These are phyloP conservation scores for Pyrenula massariospora DNA, from an alignment of 495 filamentous ascomycete genomes.

Conservation along the genomic window DNA sequence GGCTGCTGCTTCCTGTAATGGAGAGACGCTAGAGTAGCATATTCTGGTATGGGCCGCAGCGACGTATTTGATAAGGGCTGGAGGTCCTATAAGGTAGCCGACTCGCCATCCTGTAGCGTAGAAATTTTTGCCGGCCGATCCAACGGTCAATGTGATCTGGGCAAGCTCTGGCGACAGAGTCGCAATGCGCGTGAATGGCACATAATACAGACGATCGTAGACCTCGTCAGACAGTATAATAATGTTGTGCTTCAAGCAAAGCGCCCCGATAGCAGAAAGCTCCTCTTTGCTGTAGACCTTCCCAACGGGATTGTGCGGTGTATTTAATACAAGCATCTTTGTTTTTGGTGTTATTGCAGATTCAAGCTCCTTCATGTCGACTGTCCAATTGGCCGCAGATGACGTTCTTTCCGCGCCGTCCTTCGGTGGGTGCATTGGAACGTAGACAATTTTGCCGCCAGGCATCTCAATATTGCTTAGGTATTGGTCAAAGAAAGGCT, in stretches of 20 bases:
- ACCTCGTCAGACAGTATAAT: constrained; percentile 94
- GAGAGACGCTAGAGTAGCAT: constrained; percentile 88
- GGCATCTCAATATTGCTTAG: constrained; percentile 97
- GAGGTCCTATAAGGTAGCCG: constrained; percentile 84
- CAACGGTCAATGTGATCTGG: constrained; percentile 80
- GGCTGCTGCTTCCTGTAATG: constrained; percentile 91
- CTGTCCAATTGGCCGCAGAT: constrained; percentile 75
- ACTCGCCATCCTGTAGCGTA: constrained; percentile 97
- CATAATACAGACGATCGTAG: constrained; percentile 91
- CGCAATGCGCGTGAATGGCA: constrained; percentile 83
- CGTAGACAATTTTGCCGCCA: constrained; percentile 86
- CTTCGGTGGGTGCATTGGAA: constrained; percentile 82
- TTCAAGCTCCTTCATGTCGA: constrained; percentile 78
- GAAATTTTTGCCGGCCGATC: constrained; percentile 94
- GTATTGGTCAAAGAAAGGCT: constrained; percentile 99
- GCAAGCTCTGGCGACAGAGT: constrained; percentile 82
- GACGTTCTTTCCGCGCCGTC: constrained; percentile 69
- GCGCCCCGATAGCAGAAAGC: constrained; percentile 70
- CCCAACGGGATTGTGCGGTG: constrained; percentile 90
- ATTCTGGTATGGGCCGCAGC: constrained; percentile 88
- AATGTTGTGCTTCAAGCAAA: constrained; percentile 89
- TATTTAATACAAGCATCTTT: constrained; percentile 86
- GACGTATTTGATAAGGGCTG: constrained; percentile 84
- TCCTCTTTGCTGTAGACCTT: constrained; percentile 84
- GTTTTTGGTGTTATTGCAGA: constrained; percentile 73